phyloP scores from a whole-genome alignment of 768 basidiomycete genomes.

The Termitomyces sp. region DNA sequence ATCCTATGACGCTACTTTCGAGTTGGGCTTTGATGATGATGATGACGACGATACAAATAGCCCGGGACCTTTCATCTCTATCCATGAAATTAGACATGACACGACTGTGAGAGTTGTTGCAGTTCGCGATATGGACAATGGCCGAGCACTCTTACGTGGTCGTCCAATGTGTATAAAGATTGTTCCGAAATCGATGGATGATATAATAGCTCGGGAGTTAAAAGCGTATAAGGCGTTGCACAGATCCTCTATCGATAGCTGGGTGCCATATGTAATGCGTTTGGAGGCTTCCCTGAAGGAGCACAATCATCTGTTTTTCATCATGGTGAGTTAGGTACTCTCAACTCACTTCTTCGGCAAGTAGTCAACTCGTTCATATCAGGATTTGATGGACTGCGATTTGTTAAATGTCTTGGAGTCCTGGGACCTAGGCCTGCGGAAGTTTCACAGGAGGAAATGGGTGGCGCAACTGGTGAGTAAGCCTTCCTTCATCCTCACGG shows the following conservation, averaged over 20 bases:
- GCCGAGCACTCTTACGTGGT: slow-evolving; percentile 9
- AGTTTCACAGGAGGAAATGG: slow-evolving; percentile 30
- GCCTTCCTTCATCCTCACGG: background rate
- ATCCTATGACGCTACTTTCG: background rate
- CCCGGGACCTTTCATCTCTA: slow-evolving; percentile 26
- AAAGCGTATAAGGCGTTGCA: slow-evolving; percentile 29
- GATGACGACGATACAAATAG: background rate
- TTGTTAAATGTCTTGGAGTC: slow-evolving; percentile 23
- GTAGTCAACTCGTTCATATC: background rate
- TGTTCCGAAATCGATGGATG: slow-evolving; percentile 18
- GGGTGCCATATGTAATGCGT: slow-evolving; percentile 31
- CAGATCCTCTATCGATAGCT: slow-evolving; percentile 15
- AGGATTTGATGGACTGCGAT: slow-evolving; percentile 38
- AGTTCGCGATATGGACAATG: slow-evolving; percentile 17
- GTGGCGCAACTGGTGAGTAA: slow-evolving; percentile 32
- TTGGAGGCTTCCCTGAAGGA: slow-evolving; percentile 22
- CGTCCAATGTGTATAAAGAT: slow-evolving; percentile 36
- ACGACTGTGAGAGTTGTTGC: slow-evolving; percentile 11
- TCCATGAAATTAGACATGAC: slow-evolving; percentile 19
- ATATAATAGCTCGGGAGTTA: slow-evolving; percentile 27
- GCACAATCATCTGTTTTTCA: slow-evolving; percentile 23
- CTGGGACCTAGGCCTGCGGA: slow-evolving; percentile 18
- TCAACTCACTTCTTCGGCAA: background rate
- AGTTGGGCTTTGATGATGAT: background rate
- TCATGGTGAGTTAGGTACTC: slow-evolving; percentile 29